Base-by-base conservation (phyloP, 169 alveolate species). In the Plasmodium ovale region DNA sequence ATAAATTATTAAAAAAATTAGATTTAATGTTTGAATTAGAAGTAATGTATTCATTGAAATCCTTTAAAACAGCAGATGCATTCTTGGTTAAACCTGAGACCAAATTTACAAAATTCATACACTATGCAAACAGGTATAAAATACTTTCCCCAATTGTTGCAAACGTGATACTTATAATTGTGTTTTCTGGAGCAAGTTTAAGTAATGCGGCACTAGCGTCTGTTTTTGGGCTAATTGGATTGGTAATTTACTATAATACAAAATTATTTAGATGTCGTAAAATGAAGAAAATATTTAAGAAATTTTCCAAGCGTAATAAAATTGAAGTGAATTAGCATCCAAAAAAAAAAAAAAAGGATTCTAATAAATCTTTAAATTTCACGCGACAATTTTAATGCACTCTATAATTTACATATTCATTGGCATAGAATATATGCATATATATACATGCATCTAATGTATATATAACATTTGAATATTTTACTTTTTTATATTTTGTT, bases 1-100 rank as follows among this genome's bases (percentile, higher is more conserved):
- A 33, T n/a, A 31, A 64, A 3, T 9, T 64, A 14, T 14, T 64
- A 21, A 27, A 64, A 35, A 64, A 16, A 64, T n/a, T 23, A 64
- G 72, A 64, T 64, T 64, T 12, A 37, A 64, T 1, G 44, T 64
- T 64, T 64, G 72, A 64, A 64, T 33, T 64, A 64, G 54, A 64
- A 64, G 16, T 64, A 0, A 33, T 64, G 25, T 33, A 33, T 4
- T 64, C 51, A 64, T 1, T 64, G 56, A 64, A 35, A 64, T 3
- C 33, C 0, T 10, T 21, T n/a, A 33, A 10, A 64, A 10, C 19
- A 47, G 33, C 35, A 12, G 72, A 64, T 23, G 5, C 29, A 0
- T 64, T 64, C 51, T 64, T 33, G 72, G 39, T 64, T 23, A 33
- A 64, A 23, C 54, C 33, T 33, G 58, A 33, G 33, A 64, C 72